phyloP scores from a whole-genome alignment of 2,329 filamentous ascomycete genomes.

The Elsinoe ampelina region DNA sequence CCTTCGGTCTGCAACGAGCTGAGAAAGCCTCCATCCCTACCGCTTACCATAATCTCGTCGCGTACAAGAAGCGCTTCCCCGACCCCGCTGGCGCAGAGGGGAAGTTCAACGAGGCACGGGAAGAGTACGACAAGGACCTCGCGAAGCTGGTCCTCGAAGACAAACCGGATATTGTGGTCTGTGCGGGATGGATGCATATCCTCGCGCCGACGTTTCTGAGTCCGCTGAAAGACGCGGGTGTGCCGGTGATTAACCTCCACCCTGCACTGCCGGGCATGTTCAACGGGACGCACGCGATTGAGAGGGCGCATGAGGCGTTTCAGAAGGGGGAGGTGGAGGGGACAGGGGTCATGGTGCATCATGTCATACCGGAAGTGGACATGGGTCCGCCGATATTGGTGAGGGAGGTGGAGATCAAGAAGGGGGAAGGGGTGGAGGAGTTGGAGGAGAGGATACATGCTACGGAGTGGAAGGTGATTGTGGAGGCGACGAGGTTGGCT shows the following conservation, averaged over 20 bases:
- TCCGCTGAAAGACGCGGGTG: conserved; percentile 51
- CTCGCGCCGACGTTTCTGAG: conserved; percentile 60
- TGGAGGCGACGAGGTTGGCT: conserved; percentile 56
- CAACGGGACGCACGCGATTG: conserved; percentile 63
- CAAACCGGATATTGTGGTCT: conserved; percentile 64
- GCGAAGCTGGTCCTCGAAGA: conserved; percentile 57
- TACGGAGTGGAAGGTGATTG: conserved; percentile 68
- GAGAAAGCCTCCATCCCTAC: conserved; percentile 55
- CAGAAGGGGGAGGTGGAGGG: conserved; percentile 55
- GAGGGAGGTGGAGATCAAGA: conserved; percentile 54
- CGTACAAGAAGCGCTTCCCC: conserved; percentile 62
- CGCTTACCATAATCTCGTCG: conserved; percentile 72
- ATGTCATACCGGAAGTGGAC: conserved; percentile 69
- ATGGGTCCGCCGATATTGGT: conserved; percentile 64
- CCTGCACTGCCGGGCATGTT: conserved; percentile 65
- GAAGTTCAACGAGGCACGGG: conserved; percentile 42
- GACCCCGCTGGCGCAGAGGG: conserved; percentile 31
- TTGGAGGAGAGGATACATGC: conserved; percentile 66
- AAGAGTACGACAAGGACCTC: conserved; percentile 65
- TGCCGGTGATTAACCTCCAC: conserved; percentile 75
- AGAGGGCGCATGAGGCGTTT: conserved; percentile 66
- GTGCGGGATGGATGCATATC: conserved; percentile 83
- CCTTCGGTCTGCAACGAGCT: conserved; percentile 56
- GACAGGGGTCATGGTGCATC: conserved; percentile 82
- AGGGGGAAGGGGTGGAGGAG: conserved; percentile 51